Percentiles rank a stretch among this genome's conserved stretches.
These are phyloP conservation scores for Fusarium xylarioides DNA, from an alignment of 2,329 filamentous ascomycete genomes.

Conservation along the genomic window DNA sequence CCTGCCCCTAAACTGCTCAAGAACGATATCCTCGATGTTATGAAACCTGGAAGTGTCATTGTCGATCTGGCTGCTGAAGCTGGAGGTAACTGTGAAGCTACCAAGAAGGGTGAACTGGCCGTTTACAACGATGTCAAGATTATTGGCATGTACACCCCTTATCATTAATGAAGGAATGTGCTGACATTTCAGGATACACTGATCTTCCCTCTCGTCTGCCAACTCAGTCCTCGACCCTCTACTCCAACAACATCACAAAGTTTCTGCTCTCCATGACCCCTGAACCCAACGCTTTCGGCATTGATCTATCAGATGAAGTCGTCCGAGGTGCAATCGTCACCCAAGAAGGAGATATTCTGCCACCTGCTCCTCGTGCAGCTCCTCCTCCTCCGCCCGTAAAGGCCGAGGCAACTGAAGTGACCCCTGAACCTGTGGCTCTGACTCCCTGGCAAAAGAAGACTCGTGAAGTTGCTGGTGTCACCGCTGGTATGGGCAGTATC, in stretches of 20 bases:
- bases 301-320: constrained; percentile 85
- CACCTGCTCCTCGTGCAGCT: constrained; percentile 75
- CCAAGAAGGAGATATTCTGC: constrained; percentile 77
- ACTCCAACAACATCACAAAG: constrained; percentile 94
- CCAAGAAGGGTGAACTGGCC: constrained; percentile 74
- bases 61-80: constrained; percentile 90
- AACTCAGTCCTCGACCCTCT: constrained; percentile 88
- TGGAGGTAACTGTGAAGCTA: constrained; percentile 88
- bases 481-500: constrained; percentile 79
- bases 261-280: constrained; percentile 84
- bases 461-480: constrained; percentile 77
- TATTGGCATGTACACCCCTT: constrained; percentile 66
- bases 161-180: no score
- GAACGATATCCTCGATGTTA: constrained; percentile 79
- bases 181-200: constrained; percentile 71
- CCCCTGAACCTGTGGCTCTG: constrained; percentile 66
- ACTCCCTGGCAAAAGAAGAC: constrained; percentile 85
- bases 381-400: constrained; percentile 62
- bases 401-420: constrained; percentile 56
- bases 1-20: constrained; percentile 87
- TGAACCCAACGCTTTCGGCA: constrained; percentile 78
- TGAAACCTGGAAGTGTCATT: constrained; percentile 90
- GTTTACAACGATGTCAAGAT: constrained; percentile 82
- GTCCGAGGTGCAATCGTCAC: constrained; percentile 87
- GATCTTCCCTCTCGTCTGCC: constrained; percentile 87